Conservation (phyloP, 768 basidiomycete genomes). For the Hortiboletus campestris region DNA sequence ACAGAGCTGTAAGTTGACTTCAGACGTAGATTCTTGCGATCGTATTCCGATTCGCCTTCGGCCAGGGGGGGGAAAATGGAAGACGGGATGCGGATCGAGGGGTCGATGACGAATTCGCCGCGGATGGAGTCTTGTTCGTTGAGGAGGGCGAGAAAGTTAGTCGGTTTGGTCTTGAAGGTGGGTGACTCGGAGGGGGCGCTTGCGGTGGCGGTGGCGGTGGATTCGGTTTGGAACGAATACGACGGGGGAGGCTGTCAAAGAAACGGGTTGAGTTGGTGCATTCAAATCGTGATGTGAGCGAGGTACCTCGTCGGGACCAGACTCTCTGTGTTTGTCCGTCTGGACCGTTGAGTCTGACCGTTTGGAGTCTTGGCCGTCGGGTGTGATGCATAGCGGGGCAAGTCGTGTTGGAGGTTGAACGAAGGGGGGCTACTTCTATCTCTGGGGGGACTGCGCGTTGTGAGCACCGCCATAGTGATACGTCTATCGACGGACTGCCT, state of each 20-base stretch:
- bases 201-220: not conserved
- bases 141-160: conserved; percentile 22
- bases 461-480: no score
- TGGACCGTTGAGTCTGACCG: no score
- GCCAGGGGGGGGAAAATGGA: conserved; percentile 40
- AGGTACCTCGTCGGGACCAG: no score
- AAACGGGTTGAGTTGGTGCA: no score
- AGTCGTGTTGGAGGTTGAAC: not conserved
- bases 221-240: conserved; percentile 8
- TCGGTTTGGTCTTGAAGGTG: conserved; percentile 28
- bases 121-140: conserved; percentile 5
- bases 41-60: conserved; percentile 34
- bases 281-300: no score
- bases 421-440: no score
- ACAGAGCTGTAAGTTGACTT: conserved; percentile 25
- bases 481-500: no score
- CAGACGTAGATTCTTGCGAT: conserved; percentile 40
- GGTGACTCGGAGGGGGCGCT: not conserved
- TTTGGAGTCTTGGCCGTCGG: not conserved
- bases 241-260: conserved; percentile 24
- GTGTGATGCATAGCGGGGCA: conserved; percentile 3
- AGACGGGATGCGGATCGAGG: conserved; percentile 39
- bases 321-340: not conserved
- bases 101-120: conserved; percentile 43
- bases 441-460: no score